Percentiles rank a stretch among this genome's conserved stretches.
These are phyloP conservation scores for Angomonas ambiguus DNA, from an alignment of 208 protist genomes.

Conservation along the genomic window DNA sequence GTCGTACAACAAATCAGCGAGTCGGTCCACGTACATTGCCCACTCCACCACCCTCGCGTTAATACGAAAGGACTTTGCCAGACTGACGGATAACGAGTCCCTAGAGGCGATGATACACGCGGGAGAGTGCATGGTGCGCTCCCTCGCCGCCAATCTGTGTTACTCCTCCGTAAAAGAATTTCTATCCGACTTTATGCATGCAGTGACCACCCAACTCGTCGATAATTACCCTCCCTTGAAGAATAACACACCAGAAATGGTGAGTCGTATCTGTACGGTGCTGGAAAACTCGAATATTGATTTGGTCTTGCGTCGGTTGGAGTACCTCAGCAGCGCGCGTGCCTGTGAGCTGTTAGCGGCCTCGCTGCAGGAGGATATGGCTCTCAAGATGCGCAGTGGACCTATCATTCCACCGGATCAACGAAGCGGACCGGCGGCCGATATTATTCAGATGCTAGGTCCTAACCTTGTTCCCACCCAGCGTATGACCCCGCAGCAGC, in stretches of 20 bases:
- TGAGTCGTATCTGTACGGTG: no score
- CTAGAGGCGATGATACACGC: constrained; percentile 43
- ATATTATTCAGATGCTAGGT: constrained; percentile 73
- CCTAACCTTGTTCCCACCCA: constrained; percentile 87
- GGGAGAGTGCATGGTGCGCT: constrained; percentile 76
- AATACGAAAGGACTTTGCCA: background rate
- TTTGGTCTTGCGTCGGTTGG: constrained; percentile 66
- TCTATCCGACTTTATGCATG: no score
- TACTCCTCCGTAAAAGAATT: constrained; percentile 91
- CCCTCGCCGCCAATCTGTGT: constrained; percentile 73
- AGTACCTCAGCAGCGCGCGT: constrained; percentile 91
- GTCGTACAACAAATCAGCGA: constrained; percentile 81
- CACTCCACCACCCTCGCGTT: constrained; percentile 17
- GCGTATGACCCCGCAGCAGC: constrained; percentile 79
- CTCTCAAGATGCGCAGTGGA: no score
- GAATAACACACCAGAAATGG: no score
- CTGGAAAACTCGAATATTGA: constrained; percentile 36
- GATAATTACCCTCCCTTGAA: no score
- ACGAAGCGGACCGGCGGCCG: constrained; percentile 33
- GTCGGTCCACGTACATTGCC: constrained; percentile 91
- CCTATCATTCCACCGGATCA: background rate
- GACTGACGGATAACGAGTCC: constrained; percentile 68
- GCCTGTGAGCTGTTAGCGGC: constrained; percentile 64
- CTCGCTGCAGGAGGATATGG: constrained; percentile 21
- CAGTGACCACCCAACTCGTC: no score